phyloP scores from a whole-genome alignment of 495 filamentous ascomycete species.

The Podospora pseudocomata region DNA sequence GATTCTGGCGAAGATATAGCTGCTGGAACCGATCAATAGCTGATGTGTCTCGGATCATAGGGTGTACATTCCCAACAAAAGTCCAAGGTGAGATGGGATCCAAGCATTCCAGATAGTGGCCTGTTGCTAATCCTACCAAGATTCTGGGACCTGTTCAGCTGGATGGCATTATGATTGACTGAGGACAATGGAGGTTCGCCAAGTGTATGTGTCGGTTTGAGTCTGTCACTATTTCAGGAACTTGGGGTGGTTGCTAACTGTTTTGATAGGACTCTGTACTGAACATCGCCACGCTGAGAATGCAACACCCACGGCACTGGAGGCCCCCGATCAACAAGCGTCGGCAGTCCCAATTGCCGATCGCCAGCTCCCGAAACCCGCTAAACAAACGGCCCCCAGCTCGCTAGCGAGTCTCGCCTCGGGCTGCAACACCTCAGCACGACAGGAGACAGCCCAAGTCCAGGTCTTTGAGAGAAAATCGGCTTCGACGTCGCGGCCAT shows the following conservation, averaged over 20 bases:
- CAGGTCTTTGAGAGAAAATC: background rate
- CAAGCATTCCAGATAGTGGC: too few relatives aligned
- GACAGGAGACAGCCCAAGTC: background rate
- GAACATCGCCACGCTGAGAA: background rate
- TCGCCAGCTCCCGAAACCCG: background rate
- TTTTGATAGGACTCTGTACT: background rate
- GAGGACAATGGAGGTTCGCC: background rate
- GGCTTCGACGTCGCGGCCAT: conserved; percentile 8
- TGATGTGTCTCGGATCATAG: background rate
- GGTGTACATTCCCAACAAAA: background rate
- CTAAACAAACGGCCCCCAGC: conserved; percentile 1
- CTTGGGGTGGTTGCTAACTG: background rate
- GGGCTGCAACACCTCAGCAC: background rate
- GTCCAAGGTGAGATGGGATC: too few relatives aligned
- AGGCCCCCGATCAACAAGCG: background rate
- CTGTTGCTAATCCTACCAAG: too few relatives aligned
- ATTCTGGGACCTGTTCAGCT: too few relatives aligned
- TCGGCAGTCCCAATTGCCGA: background rate
- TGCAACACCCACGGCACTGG: background rate
- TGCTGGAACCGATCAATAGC: too few relatives aligned
- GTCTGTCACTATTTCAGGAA: background rate
- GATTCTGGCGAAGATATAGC: background rate
- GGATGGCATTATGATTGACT: background rate
- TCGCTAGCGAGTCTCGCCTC: background rate
- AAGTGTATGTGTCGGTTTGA: background rate